These are phyloP conservation scores for Scytalidium sp. DNA, from an alignment of 2,329 filamentous ascomycete genomes.

Conservation along the genomic window DNA sequence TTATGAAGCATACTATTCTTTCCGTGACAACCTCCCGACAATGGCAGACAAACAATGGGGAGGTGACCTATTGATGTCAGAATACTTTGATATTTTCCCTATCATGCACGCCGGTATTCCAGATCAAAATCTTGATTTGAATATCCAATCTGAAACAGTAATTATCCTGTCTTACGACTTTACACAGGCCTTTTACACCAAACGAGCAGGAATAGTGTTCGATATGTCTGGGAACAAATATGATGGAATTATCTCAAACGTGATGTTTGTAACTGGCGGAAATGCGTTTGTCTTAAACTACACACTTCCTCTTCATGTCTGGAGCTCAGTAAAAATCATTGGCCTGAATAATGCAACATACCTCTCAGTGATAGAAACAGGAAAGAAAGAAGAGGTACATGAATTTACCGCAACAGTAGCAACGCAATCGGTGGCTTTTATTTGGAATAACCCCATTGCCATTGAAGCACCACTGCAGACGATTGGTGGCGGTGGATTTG, in stretches of 20 bases:
- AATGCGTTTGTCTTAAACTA: slow-evolving; percentile 38
- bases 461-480: slow-evolving; percentile 18
- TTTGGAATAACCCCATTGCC: slow-evolving; percentile 18
- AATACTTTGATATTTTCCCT: slow-evolving; percentile 36
- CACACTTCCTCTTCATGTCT: slow-evolving; percentile 33
- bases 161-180: slow-evolving; percentile 35
- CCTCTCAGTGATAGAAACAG: slow-evolving; percentile 14
- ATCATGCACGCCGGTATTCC: slow-evolving; percentile 38
- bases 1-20: slow-evolving; percentile 49
- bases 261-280: slow-evolving; percentile 35
- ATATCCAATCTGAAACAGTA: slow-evolving; percentile 32
- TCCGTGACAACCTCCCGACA: slow-evolving; percentile 46
- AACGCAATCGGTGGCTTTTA: slow-evolving; percentile 11
- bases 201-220: slow-evolving; percentile 16
- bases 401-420: slow-evolving; percentile 19
- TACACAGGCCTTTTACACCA: slow-evolving; percentile 1
- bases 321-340: slow-evolving; percentile 33
- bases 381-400: slow-evolving; percentile 6
- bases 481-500: slow-evolving; percentile 17
- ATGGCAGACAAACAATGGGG: slow-evolving; percentile 53
- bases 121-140: slow-evolving; percentile 47
- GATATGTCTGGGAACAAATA: slow-evolving; percentile 39
- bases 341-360: slow-evolving; percentile 34
- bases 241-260: slow-evolving; percentile 28
- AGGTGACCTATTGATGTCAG: slow-evolving; percentile 37